A percentile compares a stretch with the other conserved stretches of the same genome.
Evolutionary conservation across 306 rosid species (phyloP).

Genomic region (Delonix regia): DNA sequence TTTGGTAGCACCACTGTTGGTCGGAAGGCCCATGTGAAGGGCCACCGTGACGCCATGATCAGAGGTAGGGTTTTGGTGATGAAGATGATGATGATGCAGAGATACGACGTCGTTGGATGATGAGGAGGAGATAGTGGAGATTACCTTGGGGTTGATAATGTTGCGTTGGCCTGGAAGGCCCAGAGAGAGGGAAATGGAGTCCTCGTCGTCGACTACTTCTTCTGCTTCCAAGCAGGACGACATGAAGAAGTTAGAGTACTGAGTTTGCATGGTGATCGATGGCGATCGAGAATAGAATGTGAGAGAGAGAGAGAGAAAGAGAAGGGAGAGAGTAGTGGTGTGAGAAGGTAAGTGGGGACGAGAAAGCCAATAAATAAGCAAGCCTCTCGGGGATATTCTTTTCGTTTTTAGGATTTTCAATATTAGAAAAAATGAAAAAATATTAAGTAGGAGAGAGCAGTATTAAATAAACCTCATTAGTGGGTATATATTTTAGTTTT

Average conservation of each 20-base stretch:
- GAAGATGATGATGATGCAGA: background rate
- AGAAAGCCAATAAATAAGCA: constrained; percentile 51
- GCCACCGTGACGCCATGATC: constrained; percentile 74
- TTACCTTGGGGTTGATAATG: background rate
- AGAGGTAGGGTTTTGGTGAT: constrained; percentile 43
- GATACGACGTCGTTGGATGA: background rate
- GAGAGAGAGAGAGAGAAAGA: constrained; percentile 6
- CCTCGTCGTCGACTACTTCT: constrained; percentile 49
- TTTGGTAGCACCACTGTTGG: background rate
- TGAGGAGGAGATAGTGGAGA: background rate
- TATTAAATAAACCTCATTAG: no score
- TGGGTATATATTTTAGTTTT: no score
- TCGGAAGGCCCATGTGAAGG: constrained; percentile 76
- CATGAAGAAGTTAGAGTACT: constrained; percentile 41
- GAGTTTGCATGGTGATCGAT: constrained; percentile 63
- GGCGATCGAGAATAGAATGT: background rate
- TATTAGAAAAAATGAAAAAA: background rate
- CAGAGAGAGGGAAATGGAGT: constrained; percentile 80
- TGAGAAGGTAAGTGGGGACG: constrained; percentile 47
- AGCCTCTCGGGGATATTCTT: constrained; percentile 29
- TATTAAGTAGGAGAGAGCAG: no score
- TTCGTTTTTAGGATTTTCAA: background rate
- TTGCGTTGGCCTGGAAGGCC: constrained; percentile 69
- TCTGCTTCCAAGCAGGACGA: constrained; percentile 45
- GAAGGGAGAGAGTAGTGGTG: constrained; percentile 27